phyloP scores from a whole-genome alignment of 139 green algal species.

The Bryopsis sp. region DNA sequence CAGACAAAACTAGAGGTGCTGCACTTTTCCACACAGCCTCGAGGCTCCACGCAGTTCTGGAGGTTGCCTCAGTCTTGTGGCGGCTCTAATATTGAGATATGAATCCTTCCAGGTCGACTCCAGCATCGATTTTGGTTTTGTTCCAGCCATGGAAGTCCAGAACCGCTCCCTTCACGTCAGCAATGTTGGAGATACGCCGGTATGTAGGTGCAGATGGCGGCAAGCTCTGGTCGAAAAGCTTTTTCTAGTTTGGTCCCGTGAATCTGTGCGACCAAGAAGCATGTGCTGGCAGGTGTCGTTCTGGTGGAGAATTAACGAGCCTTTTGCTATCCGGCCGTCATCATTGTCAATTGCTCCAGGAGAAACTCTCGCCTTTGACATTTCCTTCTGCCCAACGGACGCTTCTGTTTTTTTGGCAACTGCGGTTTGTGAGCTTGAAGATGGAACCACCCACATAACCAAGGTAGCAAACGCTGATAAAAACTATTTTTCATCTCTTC shows the following conservation, averaged over 20 bases:
- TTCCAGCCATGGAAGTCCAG: not conserved
- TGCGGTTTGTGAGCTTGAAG: not conserved
- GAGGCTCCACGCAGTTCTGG: too few relatives aligned
- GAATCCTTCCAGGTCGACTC: not conserved
- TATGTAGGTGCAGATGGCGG: too few relatives aligned
- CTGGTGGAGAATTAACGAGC: not conserved
- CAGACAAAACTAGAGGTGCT: not conserved
- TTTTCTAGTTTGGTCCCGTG: too few relatives aligned
- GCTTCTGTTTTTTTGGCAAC: conserved; percentile 1
- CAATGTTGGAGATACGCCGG: not conserved
- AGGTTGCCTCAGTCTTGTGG: too few relatives aligned
- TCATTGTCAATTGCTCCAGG: not conserved
- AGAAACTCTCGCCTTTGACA: not conserved
- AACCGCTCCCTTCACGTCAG: not conserved
- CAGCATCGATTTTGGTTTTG: not conserved
- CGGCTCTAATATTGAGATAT: too few relatives aligned
- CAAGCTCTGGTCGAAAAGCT: too few relatives aligned
- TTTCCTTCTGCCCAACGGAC: not conserved
- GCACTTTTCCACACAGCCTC: not conserved
- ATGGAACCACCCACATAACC: not conserved
- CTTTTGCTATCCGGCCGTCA: not conserved
- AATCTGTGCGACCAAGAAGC: too few relatives aligned
- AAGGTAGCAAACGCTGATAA: not conserved
- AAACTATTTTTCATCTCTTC: not conserved
- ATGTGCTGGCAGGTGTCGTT: not conserved